Percentiles rank a stretch among this genome's conserved stretches.
Evolutionary conservation across 2,329 filamentous ascomycete species (phyloP).

Genomic region (Bipolaris cookei): DNA sequence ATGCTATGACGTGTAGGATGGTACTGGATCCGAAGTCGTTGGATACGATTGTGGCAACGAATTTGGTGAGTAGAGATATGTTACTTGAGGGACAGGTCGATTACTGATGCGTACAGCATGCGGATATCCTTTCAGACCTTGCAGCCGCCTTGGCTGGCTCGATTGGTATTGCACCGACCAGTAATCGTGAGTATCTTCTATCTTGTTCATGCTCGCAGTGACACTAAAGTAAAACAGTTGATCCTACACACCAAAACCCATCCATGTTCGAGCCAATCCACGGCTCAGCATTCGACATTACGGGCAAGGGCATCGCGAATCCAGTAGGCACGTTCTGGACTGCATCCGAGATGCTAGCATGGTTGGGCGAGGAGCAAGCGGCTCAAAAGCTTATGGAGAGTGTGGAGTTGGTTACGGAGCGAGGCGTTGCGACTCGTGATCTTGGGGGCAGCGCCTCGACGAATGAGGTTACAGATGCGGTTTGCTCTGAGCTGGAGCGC

Average conservation of each 20-base stretch:
- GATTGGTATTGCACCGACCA: conserved; percentile 75
- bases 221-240: conserved; percentile 49
- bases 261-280: conserved; percentile 69
- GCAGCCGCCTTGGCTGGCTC: conserved; percentile 73
- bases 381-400: conserved; percentile 58
- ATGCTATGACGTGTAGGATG: conserved; percentile 71
- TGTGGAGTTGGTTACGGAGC: conserved; percentile 61
- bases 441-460: conserved; percentile 57
- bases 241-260: conserved; percentile 66
- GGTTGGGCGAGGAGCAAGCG: conserved; percentile 63
- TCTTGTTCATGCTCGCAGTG: too few species aligned
- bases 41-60: conserved; percentile 69
- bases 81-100: neutral
- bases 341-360: conserved; percentile 63
- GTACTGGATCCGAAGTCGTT: conserved; percentile 64
- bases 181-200: conserved; percentile 54
- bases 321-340: conserved; percentile 67
- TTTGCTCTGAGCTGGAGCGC: conserved; percentile 49
- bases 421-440: conserved; percentile 61
- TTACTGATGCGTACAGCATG: conserved; percentile 43
- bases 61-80: conserved; percentile 50
- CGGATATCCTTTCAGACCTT: conserved; percentile 73
- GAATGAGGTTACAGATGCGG: conserved; percentile 53
- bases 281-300: conserved; percentile 65
- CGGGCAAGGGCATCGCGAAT: conserved; percentile 63